Base-by-base conservation (phyloP, 2,329 filamentous ascomycete species). In the Talaromyces sp. region DNA sequence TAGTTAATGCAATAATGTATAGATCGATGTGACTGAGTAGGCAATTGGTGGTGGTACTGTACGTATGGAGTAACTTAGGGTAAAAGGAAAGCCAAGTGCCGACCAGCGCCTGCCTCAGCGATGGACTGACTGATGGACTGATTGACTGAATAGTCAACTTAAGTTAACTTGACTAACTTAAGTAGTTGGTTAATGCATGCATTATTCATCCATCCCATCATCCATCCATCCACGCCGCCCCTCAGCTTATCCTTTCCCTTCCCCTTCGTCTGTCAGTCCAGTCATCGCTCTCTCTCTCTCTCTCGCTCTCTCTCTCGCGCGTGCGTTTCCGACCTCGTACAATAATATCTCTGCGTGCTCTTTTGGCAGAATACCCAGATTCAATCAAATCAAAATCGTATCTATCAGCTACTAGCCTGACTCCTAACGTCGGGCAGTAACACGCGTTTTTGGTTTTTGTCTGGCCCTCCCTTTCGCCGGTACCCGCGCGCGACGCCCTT, bases 231-330 rank as follows among this genome's bases (percentile, higher is more conserved):
- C 46, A 50, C 3, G 18, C 21, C 46, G 25, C 46, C 46, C 46
- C 46, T 50, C 46, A 25, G 44, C 44, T n/a, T 48, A 48, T 25
- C 46, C 23, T n/a, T n/a, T n/a, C n/a, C n/a, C n/a, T n/a, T n/a
- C n/a, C n/a, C 28, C 3, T 28, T 28, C 3, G 28, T 14, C 28
- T 23, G 23, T 28, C 23, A 28, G 28, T n/a, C n/a, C 16, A 18
- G 39, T n/a, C 31, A 55, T 60, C 62, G 64, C 64, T 39, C 48
- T 62, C 63, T 63, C 46, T 42, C 58, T 60, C 28, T 52, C 16
- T 39, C 12, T 31, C 44, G n/a, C 60, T 16, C 8, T 12, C 40
- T 31, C n/a, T n/a, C n/a, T n/a, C n/a, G n/a, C n/a, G n/a, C n/a
- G n/a, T n/a, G n/a, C n/a, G n/a, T n/a, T n/a, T n/a, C n/a, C n/a